Base-by-base conservation (phyloP, 192 early-diverging fungal species). In the Backusella mclennaniae region DNA sequence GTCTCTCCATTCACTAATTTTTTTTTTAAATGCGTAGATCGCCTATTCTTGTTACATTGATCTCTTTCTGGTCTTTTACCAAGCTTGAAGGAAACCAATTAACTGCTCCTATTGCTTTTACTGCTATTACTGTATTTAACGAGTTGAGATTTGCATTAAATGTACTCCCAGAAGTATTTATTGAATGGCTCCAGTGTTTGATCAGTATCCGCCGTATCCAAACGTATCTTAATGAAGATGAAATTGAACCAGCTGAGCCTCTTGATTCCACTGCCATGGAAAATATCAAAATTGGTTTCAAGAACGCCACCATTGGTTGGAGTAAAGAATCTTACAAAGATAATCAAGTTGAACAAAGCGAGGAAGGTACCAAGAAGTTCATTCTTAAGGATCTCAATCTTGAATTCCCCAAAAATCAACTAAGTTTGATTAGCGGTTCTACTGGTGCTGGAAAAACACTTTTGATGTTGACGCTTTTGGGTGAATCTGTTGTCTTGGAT, bases 381-480 rank as follows among this genome's bases (percentile, higher is more conserved):
- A 78, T 78, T n/a, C 71, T 90, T 14, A 87, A 81, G 38, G 76
- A 84, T 49, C 68, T 87, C 6, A 82, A 81, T 29, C 46, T 88
- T 39, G 77, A 82, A n/a, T 87, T 90, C 66, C 89, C 89, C 29
- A 56, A 83, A 23, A 79, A 79, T 41, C 75, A 90, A 67, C 71
- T 90, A 4, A 85, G 84, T 52, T 52, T 90, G 23, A 72, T 90
- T 35, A 88, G 86, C 39, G 97, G 97, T 21, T 73, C 93, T 7
- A 97, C 96, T 8, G 96, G 94, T 7, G 86, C 92, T 5, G 98
- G 98, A 49, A 99, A 99, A 81, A 91, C 92, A 1, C 88, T 92
- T 21, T 74, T 99, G 35, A 77, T 97, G 41, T 77, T 94, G 52
- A 95, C 94, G 14, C 85, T 98, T 6, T 82, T 98, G 19, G 93